Conservation (phyloP, 176 grass and related monocot species). For the Eragrostis nindensis region DNA sequence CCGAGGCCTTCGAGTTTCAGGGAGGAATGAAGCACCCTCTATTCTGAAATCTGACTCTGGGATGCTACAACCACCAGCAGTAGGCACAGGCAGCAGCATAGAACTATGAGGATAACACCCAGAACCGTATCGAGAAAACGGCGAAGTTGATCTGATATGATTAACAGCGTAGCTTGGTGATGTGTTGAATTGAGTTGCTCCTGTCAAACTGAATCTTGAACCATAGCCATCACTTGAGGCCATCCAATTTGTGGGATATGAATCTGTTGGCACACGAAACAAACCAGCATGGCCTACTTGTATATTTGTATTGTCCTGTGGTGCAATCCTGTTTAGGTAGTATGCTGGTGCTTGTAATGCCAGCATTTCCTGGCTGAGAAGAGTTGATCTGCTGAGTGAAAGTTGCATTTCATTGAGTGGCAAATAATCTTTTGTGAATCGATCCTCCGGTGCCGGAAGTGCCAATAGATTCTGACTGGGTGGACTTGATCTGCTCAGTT, state of each 20-base stretch:
- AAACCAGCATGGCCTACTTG: conserved; percentile 63
- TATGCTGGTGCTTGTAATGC: conserved; percentile 29
- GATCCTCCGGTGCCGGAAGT: conserved; percentile 46
- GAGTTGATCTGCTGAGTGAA: conserved; percentile 34
- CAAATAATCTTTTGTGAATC: conserved; percentile 33
- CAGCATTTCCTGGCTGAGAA: conserved; percentile 41
- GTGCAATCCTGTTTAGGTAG: conserved; percentile 29
- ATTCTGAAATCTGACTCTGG: conserved; percentile 41
- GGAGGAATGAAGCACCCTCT: conserved; percentile 32
- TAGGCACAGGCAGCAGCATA: conserved; percentile 23
- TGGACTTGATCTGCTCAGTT: conserved; percentile 46
- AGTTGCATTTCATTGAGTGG: conserved; percentile 36
- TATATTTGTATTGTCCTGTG: conserved; percentile 46
- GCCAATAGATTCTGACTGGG: conserved; percentile 41
- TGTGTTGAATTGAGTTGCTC: neutral
- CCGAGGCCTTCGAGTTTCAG: conserved; percentile 32
- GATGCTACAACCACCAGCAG: conserved; percentile 36
- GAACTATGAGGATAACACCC: conserved; percentile 38
- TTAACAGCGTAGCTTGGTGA: conserved; percentile 44
- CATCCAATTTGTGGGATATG: conserved; percentile 36
- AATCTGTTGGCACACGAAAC: conserved; percentile 87
- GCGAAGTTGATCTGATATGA: conserved; percentile 24
- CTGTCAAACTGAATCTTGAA: conserved; percentile 56
- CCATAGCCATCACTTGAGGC: conserved; percentile 20
- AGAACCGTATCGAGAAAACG: conserved; percentile 33